phyloP scores from a whole-genome alignment of 768 basidiomycete species.

The Rhodosporidiobolus sp. region DNA sequence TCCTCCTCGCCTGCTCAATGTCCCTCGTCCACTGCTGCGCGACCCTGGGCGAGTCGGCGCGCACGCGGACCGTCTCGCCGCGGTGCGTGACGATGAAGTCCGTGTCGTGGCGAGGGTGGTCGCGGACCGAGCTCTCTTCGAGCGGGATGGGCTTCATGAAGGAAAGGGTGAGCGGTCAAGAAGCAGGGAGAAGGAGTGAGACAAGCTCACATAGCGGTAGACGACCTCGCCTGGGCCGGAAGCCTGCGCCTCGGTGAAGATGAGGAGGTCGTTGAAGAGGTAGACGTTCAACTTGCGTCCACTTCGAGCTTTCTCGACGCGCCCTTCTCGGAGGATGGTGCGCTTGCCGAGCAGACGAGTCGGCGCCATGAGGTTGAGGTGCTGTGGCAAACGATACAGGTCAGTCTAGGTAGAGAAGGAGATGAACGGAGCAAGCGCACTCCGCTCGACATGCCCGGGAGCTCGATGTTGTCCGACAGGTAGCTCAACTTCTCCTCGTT shows the following conservation, averaged over 20 bases:
- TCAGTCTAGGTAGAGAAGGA: no score
- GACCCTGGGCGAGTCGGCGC: conserved; percentile 54
- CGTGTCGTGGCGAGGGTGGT: conserved; percentile 18
- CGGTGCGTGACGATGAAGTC: conserved; percentile 29
- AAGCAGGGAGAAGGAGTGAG: neutral
- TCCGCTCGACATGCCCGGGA: conserved; percentile 57
- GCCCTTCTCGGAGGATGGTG: conserved; percentile 72
- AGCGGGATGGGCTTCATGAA: conserved; percentile 44
- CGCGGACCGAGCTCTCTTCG: conserved; percentile 40
- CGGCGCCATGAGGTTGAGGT: conserved; percentile 83
- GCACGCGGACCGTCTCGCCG: conserved; percentile 31
- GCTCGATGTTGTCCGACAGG: conserved; percentile 77
- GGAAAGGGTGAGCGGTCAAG: neutral
- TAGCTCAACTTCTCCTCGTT: conserved; percentile 67
- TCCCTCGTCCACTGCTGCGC: conserved; percentile 58
- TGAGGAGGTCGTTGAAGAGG: conserved; percentile 83
- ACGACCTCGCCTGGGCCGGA: conserved; percentile 10
- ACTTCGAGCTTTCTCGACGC: conserved; percentile 75
- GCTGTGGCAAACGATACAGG: conserved; percentile 39
- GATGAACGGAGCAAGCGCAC: neutral
- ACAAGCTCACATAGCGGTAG: conserved; percentile 27
- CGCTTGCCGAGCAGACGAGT: conserved; percentile 81
- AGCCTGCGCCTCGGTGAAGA: conserved; percentile 70
- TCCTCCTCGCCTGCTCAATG: conserved; percentile 51
- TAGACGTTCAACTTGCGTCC: conserved; percentile 71